Evolutionary conservation across 2,329 filamentous ascomycete species (phyloP), one percentile per base, ranked within the genome.

Genomic region (Aspergillus proliferans): DNA sequence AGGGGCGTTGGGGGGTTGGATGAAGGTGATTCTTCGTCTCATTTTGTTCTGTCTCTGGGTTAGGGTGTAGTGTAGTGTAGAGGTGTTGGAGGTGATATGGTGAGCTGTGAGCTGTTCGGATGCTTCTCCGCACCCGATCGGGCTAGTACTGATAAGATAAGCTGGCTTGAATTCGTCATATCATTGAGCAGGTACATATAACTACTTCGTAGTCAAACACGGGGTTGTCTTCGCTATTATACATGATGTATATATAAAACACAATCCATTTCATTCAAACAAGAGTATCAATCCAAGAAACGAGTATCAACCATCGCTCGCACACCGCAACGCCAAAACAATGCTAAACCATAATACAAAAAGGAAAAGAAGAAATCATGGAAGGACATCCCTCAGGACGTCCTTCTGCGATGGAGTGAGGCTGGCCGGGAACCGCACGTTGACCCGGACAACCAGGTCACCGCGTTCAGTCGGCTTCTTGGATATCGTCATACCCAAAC

Each of bases 401-500:
- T 83, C 75, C 77, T 95, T 97, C 73, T 97, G 92, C 4, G 79
- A 74, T 6, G 79, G 49, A 3, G 88, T 92, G 70, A 98, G 71
- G 38, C 72, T 84, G 3, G 83, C 84, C 0, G 93, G 93, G 75
- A 95, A 97, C 65, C 88, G 91, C 68, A 98, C 91, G 64, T 93
- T 93, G 62, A 95, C 91, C 52, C 84, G 87, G 51, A 98, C 80
- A 50, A 97, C 74, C 57, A 98, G 88, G 65, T 95, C 89, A 21
- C 93, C 93, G 49, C 92, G 81, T 60, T 90, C 81, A 51, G 76
- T 82, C 0, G 88, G 88, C 66, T 90, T 92, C 79, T 95, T 97
- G 52, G 88, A 88, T 62, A 93, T 84, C 34, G 91, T 90, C 93
- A 98, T 97, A 51, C 93, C 93, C n/a, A 88, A 77, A 4, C 82